Percentiles rank a stretch among this genome's conserved stretches.
These are phyloP conservation scores for Penicillium diatomitis DNA, from an alignment of 495 filamentous ascomycete genomes.

Conservation along the genomic window DNA sequence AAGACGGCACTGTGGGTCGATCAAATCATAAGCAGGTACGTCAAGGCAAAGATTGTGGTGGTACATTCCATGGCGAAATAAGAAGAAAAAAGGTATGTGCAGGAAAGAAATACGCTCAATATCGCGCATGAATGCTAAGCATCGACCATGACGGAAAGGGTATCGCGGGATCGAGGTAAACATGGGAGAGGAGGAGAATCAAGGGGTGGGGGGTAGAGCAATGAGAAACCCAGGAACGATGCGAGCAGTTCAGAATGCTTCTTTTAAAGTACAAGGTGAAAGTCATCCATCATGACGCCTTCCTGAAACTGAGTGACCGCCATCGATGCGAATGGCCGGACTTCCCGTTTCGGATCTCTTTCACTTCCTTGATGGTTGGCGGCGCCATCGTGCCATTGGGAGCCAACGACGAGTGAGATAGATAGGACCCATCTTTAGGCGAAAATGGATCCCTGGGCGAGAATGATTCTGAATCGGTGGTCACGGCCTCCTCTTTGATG, in stretches of 20 bases:
- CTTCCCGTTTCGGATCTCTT: conserved; percentile 9
- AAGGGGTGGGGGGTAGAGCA: conserved; percentile 14
- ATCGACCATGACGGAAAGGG: no score
- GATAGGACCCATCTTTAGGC: conserved; percentile 5
- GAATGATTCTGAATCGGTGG: conserved; percentile 1
- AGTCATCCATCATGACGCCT: conserved; percentile 9
- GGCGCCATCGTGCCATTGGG: background rate
- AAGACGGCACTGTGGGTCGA: no score
- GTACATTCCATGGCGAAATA: no score
- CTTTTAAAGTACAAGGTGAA: conserved; percentile 5
- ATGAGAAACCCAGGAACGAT: conserved; percentile 8
- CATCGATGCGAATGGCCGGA: conserved; percentile 13
- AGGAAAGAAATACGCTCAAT: no score
- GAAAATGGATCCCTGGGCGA: conserved; percentile 7
- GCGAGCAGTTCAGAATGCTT: conserved; percentile 13
- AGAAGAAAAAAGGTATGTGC: no score
- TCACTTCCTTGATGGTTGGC: conserved; percentile 2
- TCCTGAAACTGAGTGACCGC: conserved; percentile 24
- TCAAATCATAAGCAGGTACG: no score
- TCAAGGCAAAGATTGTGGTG: no score
- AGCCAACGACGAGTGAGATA: no score
- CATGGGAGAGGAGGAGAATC: background rate
- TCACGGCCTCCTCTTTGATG: conserved; percentile 1
- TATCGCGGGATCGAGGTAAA: no score
- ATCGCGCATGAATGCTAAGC: no score